Conservation (phyloP, 768 basidiomycete genomes). For the Trametes maxima region DNA sequence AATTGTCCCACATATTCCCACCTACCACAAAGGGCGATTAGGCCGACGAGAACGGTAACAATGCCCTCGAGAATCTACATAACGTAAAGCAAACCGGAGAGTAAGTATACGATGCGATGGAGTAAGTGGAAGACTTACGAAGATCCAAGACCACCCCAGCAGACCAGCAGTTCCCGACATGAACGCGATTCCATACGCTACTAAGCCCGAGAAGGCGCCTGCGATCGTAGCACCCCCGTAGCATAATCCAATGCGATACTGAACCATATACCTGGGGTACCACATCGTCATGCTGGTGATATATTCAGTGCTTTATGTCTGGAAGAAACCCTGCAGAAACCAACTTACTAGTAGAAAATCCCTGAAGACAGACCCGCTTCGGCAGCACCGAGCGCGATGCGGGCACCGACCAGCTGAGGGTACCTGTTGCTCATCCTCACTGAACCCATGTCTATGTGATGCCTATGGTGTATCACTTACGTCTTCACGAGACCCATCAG, state of each 20-base stretch:
- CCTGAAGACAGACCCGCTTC: slow-evolving; percentile 76
- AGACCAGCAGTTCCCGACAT: slow-evolving; percentile 32
- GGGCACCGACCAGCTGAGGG: neutral
- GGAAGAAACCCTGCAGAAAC: slow-evolving; percentile 18
- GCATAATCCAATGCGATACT: slow-evolving; percentile 29
- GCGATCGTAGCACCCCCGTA: slow-evolving; percentile 29
- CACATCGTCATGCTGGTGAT: slow-evolving; percentile 26
- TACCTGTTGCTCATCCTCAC: neutral
- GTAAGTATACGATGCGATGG: neutral
- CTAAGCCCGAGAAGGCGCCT: slow-evolving; percentile 32
- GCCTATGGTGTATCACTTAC: slow-evolving; percentile 31
- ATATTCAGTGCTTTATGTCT: neutral
- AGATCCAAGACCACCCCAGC: slow-evolving; percentile 36
- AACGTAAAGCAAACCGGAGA: neutral
- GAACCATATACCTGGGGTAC: slow-evolving; percentile 28
- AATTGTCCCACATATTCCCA: neutral
- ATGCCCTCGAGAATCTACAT: slow-evolving; percentile 64
- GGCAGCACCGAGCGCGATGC: slow-evolving; percentile 51
- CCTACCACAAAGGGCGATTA: slow-evolving; percentile 35
- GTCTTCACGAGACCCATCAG: slow-evolving; percentile 67
- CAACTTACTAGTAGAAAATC: slow-evolving; percentile 65
- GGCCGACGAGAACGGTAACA: slow-evolving; percentile 54
- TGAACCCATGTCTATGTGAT: neutral
- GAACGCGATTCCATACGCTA: slow-evolving; percentile 37
- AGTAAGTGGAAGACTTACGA: slow-evolving; percentile 16